Conservation (phyloP, 805 yeast species). For the Lachancea cidri region DNA sequence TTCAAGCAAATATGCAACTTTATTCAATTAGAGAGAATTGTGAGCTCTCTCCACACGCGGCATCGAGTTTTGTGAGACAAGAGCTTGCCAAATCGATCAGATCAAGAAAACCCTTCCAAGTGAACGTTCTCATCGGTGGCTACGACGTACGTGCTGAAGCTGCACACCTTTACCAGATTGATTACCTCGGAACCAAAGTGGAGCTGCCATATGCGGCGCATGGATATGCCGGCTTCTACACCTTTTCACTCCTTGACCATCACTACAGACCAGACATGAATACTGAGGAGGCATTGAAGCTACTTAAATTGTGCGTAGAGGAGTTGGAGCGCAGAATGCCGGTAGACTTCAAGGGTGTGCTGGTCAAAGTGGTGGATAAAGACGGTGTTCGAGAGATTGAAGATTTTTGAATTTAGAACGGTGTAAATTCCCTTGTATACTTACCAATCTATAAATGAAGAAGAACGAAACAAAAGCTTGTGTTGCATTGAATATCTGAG, state of each 20-base stretch:
- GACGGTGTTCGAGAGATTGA: constrained; percentile 48
- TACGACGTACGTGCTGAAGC: constrained; percentile 52
- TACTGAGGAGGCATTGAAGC: constrained; percentile 69
- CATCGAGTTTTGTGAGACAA: constrained; percentile 82
- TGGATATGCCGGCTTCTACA: constrained; percentile 96
- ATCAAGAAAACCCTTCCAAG: constrained; percentile 95
- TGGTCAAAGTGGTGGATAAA: constrained; percentile 60
- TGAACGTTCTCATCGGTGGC: constrained; percentile 85
- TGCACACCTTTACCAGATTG: constrained; percentile 82
- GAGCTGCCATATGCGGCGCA: constrained; percentile 95
- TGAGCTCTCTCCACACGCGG: constrained; percentile 79
- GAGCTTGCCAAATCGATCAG: constrained; percentile 84
- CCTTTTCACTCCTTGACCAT: constrained; percentile 83
- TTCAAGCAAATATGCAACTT: constrained; percentile 87
- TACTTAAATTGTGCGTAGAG: constrained; percentile 65
- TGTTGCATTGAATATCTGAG: no score
- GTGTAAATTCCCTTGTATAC: constrained; percentile 1
- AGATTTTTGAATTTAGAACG: constrained; percentile 14
- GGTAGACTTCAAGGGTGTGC: constrained; percentile 89
- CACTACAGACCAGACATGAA: constrained; percentile 78
- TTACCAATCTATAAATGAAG: constrained; percentile 1
- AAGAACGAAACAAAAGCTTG: no score
- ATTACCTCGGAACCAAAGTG: constrained; percentile 87
- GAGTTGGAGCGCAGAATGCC: constrained; percentile 69
- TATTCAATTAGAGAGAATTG: constrained; percentile 78